These are phyloP conservation scores for Gastroboletus turbinatus DNA, from an alignment of 1,284 basidiomycete genomes.

Conservation along the genomic window DNA sequence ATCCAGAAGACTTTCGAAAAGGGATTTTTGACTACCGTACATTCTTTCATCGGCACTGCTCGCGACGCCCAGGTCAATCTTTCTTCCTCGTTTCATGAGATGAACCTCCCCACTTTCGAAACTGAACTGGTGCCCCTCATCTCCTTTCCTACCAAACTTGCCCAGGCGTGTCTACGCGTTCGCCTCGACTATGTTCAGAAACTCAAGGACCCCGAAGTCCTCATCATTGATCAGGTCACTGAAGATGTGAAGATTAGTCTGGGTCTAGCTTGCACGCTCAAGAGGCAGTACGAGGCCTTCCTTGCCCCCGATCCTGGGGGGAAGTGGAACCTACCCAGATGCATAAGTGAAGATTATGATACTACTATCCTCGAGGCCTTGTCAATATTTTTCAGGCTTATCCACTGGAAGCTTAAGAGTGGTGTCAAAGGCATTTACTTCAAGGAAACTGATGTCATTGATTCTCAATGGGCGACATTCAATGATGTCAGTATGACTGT, in stretches of 20 bases:
- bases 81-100: constrained; percentile 69
- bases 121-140: constrained; percentile 92
- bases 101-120: constrained; percentile 93
- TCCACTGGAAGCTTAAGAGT: constrained; percentile 95
- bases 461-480: constrained; percentile 95
- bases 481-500: constrained; percentile 91
- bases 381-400: constrained; percentile 88
- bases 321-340: constrained; percentile 87
- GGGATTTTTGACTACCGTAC: constrained; percentile 86
- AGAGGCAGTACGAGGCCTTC: constrained; percentile 91
- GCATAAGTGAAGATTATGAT: constrained; percentile 90
- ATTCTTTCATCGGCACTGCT: constrained; percentile 83
- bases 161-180: constrained; percentile 88
- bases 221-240: constrained; percentile 95
- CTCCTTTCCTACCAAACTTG: constrained; percentile 92
- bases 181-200: constrained; percentile 91
- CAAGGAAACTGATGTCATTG: constrained; percentile 96
- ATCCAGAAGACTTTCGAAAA: constrained; percentile 94
- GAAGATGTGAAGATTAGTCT: constrained; percentile 93
- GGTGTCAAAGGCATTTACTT: constrained; percentile 92
- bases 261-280: constrained; percentile 91
- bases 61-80: constrained; percentile 87
- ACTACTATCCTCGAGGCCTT: constrained; percentile 86
- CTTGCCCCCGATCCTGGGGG: constrained; percentile 82
- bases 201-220: constrained; percentile 83